phyloP scores from a whole-genome alignment of 331 rosid genomes.

The Phaseolus coccineus region DNA sequence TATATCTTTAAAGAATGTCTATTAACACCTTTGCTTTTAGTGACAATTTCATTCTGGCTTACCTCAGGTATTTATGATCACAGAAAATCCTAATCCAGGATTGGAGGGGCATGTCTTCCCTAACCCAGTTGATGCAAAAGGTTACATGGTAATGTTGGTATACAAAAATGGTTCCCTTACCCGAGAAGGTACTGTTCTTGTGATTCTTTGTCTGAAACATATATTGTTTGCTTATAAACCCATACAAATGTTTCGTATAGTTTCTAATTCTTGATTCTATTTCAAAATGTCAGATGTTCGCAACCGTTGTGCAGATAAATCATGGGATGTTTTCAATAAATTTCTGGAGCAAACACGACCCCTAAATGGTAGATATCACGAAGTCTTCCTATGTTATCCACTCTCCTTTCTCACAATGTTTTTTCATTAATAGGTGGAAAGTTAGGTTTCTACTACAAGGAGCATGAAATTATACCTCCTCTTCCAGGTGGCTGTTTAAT shows the following conservation, averaged over 20 bases:
- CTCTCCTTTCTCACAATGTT: slow-evolving; percentile 43
- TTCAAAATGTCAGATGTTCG: slow-evolving; percentile 69
- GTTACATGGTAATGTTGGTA: slow-evolving; percentile 94
- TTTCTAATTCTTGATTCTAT: slow-evolving; percentile 36
- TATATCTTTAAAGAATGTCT: not conserved
- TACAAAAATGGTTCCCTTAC: slow-evolving; percentile 98
- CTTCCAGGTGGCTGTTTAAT: slow-evolving; percentile 76
- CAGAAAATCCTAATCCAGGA: slow-evolving; percentile 83
- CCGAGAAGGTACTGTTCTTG: slow-evolving; percentile 77
- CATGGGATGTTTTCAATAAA: slow-evolving; percentile 82
- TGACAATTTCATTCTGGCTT: slow-evolving; percentile 34
- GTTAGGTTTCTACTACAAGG: slow-evolving; percentile 95
- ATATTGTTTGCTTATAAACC: slow-evolving; percentile 18
- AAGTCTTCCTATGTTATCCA: slow-evolving; percentile 13
- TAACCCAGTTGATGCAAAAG: slow-evolving; percentile 82
- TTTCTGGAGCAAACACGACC: slow-evolving; percentile 77
- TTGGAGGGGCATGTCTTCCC: slow-evolving; percentile 96
- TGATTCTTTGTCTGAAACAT: slow-evolving; percentile 13
- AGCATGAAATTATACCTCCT: slow-evolving; percentile 95
- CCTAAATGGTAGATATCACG: slow-evolving; percentile 67
- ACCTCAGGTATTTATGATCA: slow-evolving; percentile 84
- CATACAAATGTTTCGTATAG: not conserved
- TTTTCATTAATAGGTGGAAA: slow-evolving; percentile 69
- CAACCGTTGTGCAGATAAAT: slow-evolving; percentile 65
- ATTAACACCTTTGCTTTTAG: slow-evolving; percentile 30